A percentile compares a stretch with the other conserved stretches of the same genome.
Evolutionary conservation across 2,329 filamentous ascomycete genomes (phyloP).

Genomic region (Alternaria alternata): DNA sequence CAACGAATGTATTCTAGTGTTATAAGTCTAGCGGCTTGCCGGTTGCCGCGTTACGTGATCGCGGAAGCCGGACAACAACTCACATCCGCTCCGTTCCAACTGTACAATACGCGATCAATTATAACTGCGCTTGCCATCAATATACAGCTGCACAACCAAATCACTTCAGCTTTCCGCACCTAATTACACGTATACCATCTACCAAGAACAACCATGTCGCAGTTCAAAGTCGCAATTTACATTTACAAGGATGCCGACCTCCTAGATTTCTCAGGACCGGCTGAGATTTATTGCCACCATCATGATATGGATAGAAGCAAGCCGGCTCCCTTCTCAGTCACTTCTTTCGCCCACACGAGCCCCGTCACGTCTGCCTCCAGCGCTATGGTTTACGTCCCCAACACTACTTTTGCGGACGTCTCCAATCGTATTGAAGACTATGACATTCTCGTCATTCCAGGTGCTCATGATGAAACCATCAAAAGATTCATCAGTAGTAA

Average conservation of each 20-base stretch:
- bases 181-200: neutral
- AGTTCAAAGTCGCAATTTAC: constrained; percentile 51
- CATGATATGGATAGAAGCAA: constrained; percentile 30
- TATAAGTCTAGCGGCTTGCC: neutral
- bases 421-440: constrained; percentile 39
- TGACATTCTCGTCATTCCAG: constrained; percentile 53
- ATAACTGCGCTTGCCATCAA: neutral
- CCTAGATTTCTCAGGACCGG: constrained; percentile 53
- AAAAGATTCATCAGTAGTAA: constrained; percentile 31
- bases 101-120: neutral
- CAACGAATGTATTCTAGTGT: neutral
- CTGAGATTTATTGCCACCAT: constrained; percentile 48
- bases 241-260: constrained; percentile 51
- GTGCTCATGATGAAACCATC: constrained; percentile 41
- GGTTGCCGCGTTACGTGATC: neutral
- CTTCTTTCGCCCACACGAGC: constrained; percentile 43
- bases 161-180: neutral
- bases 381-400: constrained; percentile 43
- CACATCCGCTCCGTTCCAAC: constrained; percentile 10
- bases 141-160: neutral
- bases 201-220: constrained; percentile 9
- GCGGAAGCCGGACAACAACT: constrained; percentile 7
- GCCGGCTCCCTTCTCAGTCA: constrained; percentile 42
- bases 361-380: constrained; percentile 32
- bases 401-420: constrained; percentile 41